phyloP scores from a whole-genome alignment of 2,329 filamentous ascomycete species.

The Colletotrichum cereale region DNA sequence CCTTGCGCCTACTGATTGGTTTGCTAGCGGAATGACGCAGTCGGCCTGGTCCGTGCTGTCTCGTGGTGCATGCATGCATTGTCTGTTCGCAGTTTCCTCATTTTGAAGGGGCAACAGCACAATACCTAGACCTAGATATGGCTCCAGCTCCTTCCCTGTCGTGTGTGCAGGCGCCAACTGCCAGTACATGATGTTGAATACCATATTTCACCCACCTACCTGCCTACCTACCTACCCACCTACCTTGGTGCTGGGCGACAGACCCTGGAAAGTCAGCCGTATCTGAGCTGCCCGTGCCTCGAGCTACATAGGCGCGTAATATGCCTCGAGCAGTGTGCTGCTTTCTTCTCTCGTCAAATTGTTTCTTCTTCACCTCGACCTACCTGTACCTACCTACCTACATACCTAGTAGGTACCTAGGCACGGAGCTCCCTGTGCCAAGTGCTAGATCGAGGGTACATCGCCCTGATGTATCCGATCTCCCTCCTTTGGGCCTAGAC shows the following conservation, averaged over 20 bases:
- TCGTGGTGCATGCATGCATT: background rate
- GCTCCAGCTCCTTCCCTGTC: background rate
- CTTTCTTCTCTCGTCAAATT: background rate
- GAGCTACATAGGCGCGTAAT: too few relatives aligned
- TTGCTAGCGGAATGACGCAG: slow-evolving; percentile 27
- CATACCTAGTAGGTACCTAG: background rate
- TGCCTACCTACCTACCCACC: too few relatives aligned
- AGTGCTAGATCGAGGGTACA: too few relatives aligned
- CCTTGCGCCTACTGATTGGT: background rate
- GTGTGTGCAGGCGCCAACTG: too few relatives aligned
- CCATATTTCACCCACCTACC: too few relatives aligned
- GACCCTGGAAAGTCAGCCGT: too few relatives aligned
- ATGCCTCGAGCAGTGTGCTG: too few relatives aligned
- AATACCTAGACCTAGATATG: too few relatives aligned
- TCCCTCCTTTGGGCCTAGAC: background rate
- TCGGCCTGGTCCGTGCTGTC: slow-evolving; percentile 8
- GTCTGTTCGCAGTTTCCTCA: background rate
- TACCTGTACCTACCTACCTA: background rate
- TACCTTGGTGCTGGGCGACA: too few relatives aligned
- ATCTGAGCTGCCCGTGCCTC: too few relatives aligned
- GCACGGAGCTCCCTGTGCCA: too few relatives aligned
- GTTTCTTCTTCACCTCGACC: background rate
- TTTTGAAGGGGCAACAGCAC: background rate
- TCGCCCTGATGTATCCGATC: background rate
- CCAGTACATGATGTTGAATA: too few relatives aligned